Evolutionary conservation across 2,329 filamentous ascomycete species (phyloP).

Genomic region (Gaeumannomyces tritici): DNA sequence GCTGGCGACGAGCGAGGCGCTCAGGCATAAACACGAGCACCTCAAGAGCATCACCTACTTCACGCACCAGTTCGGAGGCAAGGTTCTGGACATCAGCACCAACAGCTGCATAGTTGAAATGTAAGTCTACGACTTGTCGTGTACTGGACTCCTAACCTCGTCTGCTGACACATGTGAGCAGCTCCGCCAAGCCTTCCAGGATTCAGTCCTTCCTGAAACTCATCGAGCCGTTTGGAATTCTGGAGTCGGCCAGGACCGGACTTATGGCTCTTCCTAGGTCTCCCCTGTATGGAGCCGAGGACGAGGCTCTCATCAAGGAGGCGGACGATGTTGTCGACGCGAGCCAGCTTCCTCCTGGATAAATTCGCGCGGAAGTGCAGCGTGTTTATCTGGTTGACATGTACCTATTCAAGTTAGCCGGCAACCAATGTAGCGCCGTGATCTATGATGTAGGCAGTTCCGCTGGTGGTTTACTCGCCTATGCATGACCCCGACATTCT

Average conservation of each 20-base stretch:
- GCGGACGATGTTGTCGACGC: constrained; percentile 91
- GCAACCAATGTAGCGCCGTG: neutral
- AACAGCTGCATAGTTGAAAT: constrained; percentile 98
- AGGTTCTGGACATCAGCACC: constrained; percentile 94
- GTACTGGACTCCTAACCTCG: no score
- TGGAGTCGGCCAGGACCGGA: constrained; percentile 91
- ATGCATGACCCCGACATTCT: no score
- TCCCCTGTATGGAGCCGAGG: constrained; percentile 66
- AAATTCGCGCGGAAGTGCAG: constrained; percentile 17
- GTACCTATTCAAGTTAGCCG: neutral
- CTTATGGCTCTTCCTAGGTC: constrained; percentile 95
- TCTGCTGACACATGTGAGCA: constrained; percentile 24
- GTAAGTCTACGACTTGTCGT: constrained; percentile 41
- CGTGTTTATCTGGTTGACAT: neutral
- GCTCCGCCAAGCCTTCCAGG: constrained; percentile 82
- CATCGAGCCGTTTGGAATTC: constrained; percentile 85
- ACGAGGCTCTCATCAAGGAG: constrained; percentile 65
- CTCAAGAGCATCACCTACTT: constrained; percentile 93
- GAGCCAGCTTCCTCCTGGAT: constrained; percentile 88
- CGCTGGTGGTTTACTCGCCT: no score
- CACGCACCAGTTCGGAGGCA: constrained; percentile 94
- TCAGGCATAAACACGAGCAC: constrained; percentile 96
- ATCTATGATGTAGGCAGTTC: no score
- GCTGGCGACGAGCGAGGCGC: constrained; percentile 74
- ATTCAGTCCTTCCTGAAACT: constrained; percentile 98